Evolutionary conservation across 2,329 filamentous ascomycete genomes (phyloP).

Genomic region (Aspergillus spinulosporus): DNA sequence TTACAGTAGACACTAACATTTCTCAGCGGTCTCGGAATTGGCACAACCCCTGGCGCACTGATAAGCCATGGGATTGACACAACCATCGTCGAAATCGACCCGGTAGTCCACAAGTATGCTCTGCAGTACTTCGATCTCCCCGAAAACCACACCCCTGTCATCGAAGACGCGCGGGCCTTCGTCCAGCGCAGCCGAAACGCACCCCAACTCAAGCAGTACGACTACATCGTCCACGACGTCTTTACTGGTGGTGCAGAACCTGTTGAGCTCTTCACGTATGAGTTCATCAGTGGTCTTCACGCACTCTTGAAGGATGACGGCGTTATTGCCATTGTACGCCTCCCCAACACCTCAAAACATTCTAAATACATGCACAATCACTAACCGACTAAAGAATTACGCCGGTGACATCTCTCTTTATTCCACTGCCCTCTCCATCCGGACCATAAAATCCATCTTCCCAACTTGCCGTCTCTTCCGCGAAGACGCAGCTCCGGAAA

Average conservation of each 20-base stretch:
- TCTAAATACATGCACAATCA: conserved; percentile 10
- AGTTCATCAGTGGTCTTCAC: conserved; percentile 74
- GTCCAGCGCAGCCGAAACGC: conserved; percentile 52
- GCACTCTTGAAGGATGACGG: conserved; percentile 74
- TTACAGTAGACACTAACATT: conserved; percentile 19
- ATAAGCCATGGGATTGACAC: conserved; percentile 87
- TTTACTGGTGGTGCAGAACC: conserved; percentile 97
- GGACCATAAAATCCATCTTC: conserved; percentile 80
- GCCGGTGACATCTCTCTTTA: conserved; percentile 81
- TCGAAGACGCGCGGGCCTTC: conserved; percentile 78
- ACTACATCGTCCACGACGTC: conserved; percentile 96
- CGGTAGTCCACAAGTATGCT: conserved; percentile 81
- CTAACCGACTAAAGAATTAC: conserved; percentile 64
- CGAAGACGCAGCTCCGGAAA: conserved; percentile 62
- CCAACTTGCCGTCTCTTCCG: conserved; percentile 89
- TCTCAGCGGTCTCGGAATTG: conserved; percentile 79
- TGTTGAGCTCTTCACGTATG: conserved; percentile 78
- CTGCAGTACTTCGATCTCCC: conserved; percentile 78
- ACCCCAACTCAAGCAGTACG: conserved; percentile 58
- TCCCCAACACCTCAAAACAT: not conserved
- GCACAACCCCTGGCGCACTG: conserved; percentile 83
- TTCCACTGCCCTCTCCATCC: conserved; percentile 73
- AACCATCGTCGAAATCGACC: conserved; percentile 93
- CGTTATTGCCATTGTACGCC: conserved; percentile 78
- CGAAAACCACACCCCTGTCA: conserved; percentile 72